Conservation (phyloP, 2,329 filamentous ascomycete genomes). For the Aspergillus tanneri region DNA sequence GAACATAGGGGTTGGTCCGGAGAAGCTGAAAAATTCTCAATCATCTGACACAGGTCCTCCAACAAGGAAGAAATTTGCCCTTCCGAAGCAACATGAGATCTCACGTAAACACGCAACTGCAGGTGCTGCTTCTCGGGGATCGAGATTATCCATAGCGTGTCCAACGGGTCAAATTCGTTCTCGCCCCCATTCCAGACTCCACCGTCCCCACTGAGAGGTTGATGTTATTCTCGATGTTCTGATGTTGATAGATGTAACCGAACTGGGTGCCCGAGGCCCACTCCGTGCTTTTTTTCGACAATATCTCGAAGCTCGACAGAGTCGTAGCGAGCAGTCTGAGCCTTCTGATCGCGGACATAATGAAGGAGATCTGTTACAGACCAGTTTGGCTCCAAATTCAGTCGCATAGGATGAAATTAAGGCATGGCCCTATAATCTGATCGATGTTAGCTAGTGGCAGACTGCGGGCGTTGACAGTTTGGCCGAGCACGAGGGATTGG, state of each 20-base stretch:
- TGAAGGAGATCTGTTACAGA: background rate
- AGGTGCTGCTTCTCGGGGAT: too few species aligned
- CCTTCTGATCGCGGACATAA: background rate
- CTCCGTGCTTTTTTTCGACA: background rate
- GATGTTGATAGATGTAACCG: background rate
- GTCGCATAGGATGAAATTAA: background rate
- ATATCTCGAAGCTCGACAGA: background rate
- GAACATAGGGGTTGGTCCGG: too few species aligned
- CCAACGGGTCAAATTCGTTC: too few species aligned
- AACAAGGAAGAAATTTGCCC: too few species aligned
- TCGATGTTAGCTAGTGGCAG: background rate
- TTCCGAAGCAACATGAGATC: too few species aligned
- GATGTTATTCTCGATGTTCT: background rate
- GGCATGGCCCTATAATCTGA: background rate
- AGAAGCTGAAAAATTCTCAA: too few species aligned
- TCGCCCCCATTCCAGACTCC: too few species aligned
- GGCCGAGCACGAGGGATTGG: too few species aligned
- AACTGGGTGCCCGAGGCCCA: background rate
- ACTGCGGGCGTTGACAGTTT: background rate
- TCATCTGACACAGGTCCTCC: too few species aligned
- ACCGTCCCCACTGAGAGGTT: too few species aligned
- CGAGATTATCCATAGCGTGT: too few species aligned
- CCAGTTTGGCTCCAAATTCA: background rate
- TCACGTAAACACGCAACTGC: too few species aligned
- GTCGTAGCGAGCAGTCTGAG: background rate